Conservation (phyloP, 139 green algal genomes). For the Zygnema cylindricum region DNA sequence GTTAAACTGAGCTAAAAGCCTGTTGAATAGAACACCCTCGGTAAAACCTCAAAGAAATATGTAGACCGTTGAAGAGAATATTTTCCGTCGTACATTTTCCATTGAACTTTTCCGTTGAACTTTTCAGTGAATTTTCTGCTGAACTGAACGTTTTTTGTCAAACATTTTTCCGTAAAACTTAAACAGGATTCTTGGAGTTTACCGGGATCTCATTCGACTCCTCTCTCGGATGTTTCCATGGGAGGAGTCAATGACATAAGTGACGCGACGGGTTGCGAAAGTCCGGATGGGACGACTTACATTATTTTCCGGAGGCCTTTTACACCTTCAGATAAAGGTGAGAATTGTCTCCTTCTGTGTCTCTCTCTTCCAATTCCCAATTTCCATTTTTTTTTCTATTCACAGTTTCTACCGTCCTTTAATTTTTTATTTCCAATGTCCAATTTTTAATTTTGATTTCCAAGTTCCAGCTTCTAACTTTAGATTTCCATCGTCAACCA, state of each 20-base stretch:
- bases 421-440: not conserved
- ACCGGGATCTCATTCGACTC: constrained; percentile 6
- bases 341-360: not conserved
- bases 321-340: constrained; percentile 2
- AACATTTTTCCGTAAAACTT: too few relatives aligned
- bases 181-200: constrained; percentile 44
- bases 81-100: too few relatives aligned
- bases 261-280: not conserved
- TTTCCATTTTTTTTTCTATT: not conserved
- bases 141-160: too few relatives aligned
- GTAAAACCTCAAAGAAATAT: too few relatives aligned
- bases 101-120: too few relatives aligned
- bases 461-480: not conserved
- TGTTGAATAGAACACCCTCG: too few relatives aligned
- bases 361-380: too few relatives aligned
- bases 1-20: too few relatives aligned
- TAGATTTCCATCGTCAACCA: too few relatives aligned
- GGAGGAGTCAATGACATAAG: constrained; percentile 24
- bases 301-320: constrained; percentile 35
- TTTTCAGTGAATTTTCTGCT: too few relatives aligned
- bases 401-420: not conserved
- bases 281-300: constrained; percentile 28
- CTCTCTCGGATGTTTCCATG: constrained; percentile 19
- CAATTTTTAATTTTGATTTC: not conserved
- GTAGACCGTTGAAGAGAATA: too few relatives aligned